A percentile compares a stretch with the other conserved stretches of the same genome.
Evolutionary conservation across 1,284 basidiomycete species (phyloP).

Genomic region (Ganoderma sinense): DNA sequence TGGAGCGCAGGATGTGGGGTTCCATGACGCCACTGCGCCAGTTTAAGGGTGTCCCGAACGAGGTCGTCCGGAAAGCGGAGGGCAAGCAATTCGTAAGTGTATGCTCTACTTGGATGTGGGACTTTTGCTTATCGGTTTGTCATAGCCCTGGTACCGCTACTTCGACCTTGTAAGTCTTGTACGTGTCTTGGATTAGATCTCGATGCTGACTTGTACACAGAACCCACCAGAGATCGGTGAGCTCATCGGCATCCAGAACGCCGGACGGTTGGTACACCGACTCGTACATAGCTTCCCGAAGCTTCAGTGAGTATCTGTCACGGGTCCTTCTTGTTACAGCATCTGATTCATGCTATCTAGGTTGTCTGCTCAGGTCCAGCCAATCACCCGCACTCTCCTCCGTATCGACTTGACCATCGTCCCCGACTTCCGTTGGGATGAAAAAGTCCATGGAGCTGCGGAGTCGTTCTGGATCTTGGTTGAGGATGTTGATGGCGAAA

Average conservation of each 20-base stretch:
- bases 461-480: slow-evolving; percentile 95
- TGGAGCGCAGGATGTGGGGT: slow-evolving; percentile 93
- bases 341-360: slow-evolving; percentile 43
- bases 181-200: not conserved
- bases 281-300: slow-evolving; percentile 98
- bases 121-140: slow-evolving; percentile 7
- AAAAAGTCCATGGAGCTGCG: slow-evolving; percentile 88
- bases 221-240: slow-evolving; percentile 90
- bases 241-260: slow-evolving; percentile 92
- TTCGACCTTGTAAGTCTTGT: slow-evolving; percentile 76
- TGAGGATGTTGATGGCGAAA: slow-evolving; percentile 97
- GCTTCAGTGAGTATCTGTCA: slow-evolving; percentile 70
- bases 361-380: slow-evolving; percentile 93
- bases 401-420: slow-evolving; percentile 91
- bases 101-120: not conserved
- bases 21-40: slow-evolving; percentile 98
- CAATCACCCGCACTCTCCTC: slow-evolving; percentile 89
- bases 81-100: slow-evolving; percentile 92
- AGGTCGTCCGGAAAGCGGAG: slow-evolving; percentile 93
- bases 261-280: slow-evolving; percentile 92
- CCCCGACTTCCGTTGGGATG: slow-evolving; percentile 98
- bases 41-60: slow-evolving; percentile 89
- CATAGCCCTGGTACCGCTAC: slow-evolving; percentile 93
- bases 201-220: slow-evolving; percentile 37
- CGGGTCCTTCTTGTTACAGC: not conserved